These are phyloP conservation scores for Oryza australiensis DNA, from an alignment of 176 grass and related monocot species.

Conservation along the genomic window DNA sequence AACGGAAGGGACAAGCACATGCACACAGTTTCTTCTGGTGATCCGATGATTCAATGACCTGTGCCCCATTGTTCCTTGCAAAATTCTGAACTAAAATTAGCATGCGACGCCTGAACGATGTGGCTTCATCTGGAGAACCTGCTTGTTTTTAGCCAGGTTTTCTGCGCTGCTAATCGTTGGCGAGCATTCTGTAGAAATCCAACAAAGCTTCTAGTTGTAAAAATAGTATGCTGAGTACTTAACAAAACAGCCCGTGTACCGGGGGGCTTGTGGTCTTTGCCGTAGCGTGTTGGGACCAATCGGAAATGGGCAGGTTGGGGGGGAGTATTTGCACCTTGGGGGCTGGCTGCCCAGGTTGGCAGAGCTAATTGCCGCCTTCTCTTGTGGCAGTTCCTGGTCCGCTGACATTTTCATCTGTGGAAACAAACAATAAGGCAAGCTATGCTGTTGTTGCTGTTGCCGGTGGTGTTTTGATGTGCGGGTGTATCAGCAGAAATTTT, in stretches of 20 bases:
- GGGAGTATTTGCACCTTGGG: constrained; percentile 52
- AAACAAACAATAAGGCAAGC: constrained; percentile 33
- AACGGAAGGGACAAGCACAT: constrained; percentile 67
- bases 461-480: constrained; percentile 35
- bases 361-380: constrained; percentile 84
- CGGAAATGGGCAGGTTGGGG: constrained; percentile 26
- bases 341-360: constrained; percentile 95
- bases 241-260: constrained; percentile 34
- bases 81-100: constrained; percentile 24
- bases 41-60: constrained; percentile 76
- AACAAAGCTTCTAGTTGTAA: constrained; percentile 75
- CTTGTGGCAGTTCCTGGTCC: constrained; percentile 87
- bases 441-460: constrained; percentile 13
- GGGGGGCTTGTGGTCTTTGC: constrained; percentile 32
- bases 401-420: constrained; percentile 51
- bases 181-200: constrained; percentile 55
- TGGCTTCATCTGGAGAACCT: constrained; percentile 57
- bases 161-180: constrained; percentile 41
- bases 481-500: constrained; percentile 28
- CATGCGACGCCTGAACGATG: constrained; percentile 38
- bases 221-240: constrained; percentile 59
- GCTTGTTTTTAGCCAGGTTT: constrained; percentile 83
- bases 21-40: constrained; percentile 69
- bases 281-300: constrained; percentile 26
- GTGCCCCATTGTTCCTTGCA: neutral